Evolutionary conservation across 768 basidiomycete genomes (phyloP), one percentile per base, ranked within the genome.

Genomic region (Leccinum rimulosum): DNA sequence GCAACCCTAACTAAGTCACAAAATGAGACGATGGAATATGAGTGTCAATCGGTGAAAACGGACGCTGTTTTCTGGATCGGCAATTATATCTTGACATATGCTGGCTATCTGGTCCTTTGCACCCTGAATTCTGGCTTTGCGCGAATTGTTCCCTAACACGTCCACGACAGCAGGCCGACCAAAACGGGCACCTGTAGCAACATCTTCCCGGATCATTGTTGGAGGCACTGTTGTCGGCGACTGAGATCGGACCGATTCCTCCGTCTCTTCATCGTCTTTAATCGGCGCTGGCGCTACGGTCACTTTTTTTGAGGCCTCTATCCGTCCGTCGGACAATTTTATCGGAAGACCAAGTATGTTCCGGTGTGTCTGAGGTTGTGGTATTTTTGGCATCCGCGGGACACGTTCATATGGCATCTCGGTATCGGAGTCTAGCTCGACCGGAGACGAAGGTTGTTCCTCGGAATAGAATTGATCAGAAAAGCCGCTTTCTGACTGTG

Each of bases 61-160:
- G 70, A 97, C 95, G 60, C 88, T 92, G 68, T 93, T 94, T 76
- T 99, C 97, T 27, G 96, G 96, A 62, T 98, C 96, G 25, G 90
- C 84, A 51, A 97, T 77, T 55, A 98, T 91, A 66, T 98, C 96
- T 68, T 97, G 93, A 70, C 95, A 97, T 33, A 98, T 85, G 30
- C 82, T 80, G 1, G 95, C 97, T 61, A 98, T 92, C 75, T 98
- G 95, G 69, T 97, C 94, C 66, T 96, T 93, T 14, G 95, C 95
- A 45, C 79, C 79, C 64, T 86, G 85, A 63, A 97, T 77, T 55
- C 87, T 80, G 52, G 77, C 79, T 63, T 81, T 82, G 60, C 87
- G 82, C 25, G 90, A 88, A 64, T 80, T 80, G 60, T 82, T 87
- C 45, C 77, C 74, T 40, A 96, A 76, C 49, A 95, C 79, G 62